A percentile compares a stretch with the other conserved stretches of the same genome.
Conservation (phyloP, 352 stramenopile genomes). For the Pythium phragmitis region DNA sequence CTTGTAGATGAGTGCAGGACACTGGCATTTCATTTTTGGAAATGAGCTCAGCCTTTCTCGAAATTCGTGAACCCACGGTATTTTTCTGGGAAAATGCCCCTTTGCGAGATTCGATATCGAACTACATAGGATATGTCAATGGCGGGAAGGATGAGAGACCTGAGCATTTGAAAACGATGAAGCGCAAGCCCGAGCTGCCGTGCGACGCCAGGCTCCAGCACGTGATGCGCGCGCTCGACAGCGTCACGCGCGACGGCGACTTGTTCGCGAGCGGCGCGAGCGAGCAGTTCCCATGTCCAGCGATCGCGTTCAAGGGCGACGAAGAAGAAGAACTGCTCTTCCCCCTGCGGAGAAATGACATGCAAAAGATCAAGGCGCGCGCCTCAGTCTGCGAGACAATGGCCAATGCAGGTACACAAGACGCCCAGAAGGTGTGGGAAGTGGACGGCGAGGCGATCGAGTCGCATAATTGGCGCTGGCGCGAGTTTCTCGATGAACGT, state of each 20-base stretch:
- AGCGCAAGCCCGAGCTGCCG: not conserved
- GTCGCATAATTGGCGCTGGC: slow-evolving; percentile 9
- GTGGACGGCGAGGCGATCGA: slow-evolving; percentile 7
- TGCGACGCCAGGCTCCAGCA: not conserved
- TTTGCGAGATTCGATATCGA: no score
- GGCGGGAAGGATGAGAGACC: no score
- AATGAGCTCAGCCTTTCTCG: no score
- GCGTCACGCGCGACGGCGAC: not conserved
- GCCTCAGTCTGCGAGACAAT: not conserved
- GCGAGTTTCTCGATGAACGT: slow-evolving; percentile 4
- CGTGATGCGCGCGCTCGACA: not conserved
- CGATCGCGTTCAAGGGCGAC: not conserved
- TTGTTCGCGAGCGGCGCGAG: not conserved
- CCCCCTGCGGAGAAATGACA: not conserved
- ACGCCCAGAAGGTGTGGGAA: not conserved
- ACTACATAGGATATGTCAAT: no score
- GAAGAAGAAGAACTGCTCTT: not conserved
- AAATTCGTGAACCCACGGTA: no score
- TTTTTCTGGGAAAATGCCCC: no score
- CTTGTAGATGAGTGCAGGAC: no score
- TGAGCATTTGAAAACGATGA: not conserved
- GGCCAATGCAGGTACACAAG: not conserved
- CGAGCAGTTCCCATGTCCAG: not conserved
- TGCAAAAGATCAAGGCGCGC: not conserved
- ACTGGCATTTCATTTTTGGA: no score